Evolutionary conservation across 768 basidiomycete genomes (phyloP).

Genomic region (Mrakia gelida): DNA sequence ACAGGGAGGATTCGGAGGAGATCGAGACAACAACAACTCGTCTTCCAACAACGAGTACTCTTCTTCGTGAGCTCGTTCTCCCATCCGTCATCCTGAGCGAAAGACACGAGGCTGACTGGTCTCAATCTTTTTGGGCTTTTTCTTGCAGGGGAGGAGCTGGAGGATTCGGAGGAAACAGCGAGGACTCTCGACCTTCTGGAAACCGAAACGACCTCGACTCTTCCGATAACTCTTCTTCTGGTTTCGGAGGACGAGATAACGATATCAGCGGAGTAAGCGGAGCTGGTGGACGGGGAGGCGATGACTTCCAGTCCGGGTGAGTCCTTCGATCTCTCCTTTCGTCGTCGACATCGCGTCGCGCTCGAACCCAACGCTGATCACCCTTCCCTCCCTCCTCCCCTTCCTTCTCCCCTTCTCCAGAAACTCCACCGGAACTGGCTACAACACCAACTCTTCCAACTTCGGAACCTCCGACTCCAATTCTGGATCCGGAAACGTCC

Average conservation of each 20-base stretch:
- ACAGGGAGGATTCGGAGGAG: neutral
- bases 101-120: neutral
- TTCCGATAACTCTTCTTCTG: neutral
- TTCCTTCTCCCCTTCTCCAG: neutral
- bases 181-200: conserved; percentile 1
- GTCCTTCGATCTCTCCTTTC: neutral
- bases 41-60: neutral
- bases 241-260: neutral
- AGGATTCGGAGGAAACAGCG: neutral
- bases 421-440: neutral
- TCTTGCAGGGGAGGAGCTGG: neutral
- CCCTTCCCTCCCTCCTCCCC: neutral
- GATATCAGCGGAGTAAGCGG: neutral
- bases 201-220: neutral
- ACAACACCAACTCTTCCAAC: conserved; percentile 16
- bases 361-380: neutral
- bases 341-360: neutral
- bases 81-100: neutral
- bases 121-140: neutral
- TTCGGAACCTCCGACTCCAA: conserved; percentile 2
- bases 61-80: neutral
- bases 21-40: neutral
- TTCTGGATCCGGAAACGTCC: neutral
- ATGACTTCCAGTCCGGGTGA: neutral
- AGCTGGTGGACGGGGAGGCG: neutral